These are phyloP conservation scores for Gossypium thurberi DNA, from an alignment of 345 rosid species.

Conservation along the genomic window DNA sequence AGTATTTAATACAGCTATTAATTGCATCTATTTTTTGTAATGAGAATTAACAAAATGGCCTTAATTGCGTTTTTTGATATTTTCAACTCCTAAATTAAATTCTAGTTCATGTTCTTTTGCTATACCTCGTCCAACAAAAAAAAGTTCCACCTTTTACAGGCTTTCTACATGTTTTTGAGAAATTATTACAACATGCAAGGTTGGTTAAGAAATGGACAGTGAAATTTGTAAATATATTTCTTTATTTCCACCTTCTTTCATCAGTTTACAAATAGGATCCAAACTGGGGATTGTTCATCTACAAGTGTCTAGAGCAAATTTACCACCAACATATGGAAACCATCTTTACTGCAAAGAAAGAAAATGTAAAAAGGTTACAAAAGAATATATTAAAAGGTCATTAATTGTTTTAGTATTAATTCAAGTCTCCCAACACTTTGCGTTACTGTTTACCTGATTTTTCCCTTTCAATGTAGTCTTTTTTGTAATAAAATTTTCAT, in stretches of 20 bases:
- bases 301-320: too few relatives aligned
- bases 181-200: too few relatives aligned
- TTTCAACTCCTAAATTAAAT: background rate
- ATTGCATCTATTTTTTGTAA: background rate
- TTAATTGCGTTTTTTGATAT: background rate
- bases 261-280: too few relatives aligned
- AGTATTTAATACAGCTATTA: background rate
- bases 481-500: too few relatives aligned
- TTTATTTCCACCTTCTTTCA: too few relatives aligned
- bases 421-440: background rate
- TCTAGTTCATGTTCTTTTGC: background rate
- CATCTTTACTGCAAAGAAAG: background rate
- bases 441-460: background rate
- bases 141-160: background rate
- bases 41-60: background rate
- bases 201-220: too few relatives aligned
- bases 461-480: background rate
- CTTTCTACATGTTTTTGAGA: too few relatives aligned
- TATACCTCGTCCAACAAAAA: background rate
- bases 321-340: too few relatives aligned
- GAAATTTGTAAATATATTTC: too few relatives aligned
- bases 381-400: background rate
- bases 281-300: too few relatives aligned
- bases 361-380: background rate
- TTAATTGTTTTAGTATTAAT: constrained; percentile 1